Percentiles rank a stretch among this genome's conserved stretches.
Evolutionary conservation across 2,329 filamentous ascomycete species (phyloP).

Genomic region (Hypoxylon sp.): DNA sequence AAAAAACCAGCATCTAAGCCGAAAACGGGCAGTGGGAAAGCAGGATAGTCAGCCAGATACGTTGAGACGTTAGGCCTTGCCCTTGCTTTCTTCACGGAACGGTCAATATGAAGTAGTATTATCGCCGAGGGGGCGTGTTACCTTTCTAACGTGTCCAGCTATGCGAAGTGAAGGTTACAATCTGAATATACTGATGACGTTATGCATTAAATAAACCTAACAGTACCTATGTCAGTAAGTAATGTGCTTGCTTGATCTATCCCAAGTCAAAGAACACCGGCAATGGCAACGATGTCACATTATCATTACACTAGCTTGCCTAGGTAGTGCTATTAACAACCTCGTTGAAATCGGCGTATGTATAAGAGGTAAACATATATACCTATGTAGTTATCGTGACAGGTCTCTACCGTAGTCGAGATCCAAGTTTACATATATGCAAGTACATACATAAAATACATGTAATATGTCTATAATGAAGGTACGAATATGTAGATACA

Average conservation of each 20-base stretch:
- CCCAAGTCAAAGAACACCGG: background rate
- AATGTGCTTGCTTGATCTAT: background rate
- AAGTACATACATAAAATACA: too few relatives aligned
- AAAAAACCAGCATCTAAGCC: slow-evolving; percentile 54
- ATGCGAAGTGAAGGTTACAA: background rate
- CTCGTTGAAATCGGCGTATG: background rate
- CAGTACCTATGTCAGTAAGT: background rate
- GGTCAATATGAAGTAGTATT: slow-evolving; percentile 22
- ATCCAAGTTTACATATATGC: background rate
- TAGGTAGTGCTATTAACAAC: background rate
- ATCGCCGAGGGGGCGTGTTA: background rate
- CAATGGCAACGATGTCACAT: background rate
- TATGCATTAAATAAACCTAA: background rate
- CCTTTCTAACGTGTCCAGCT: background rate
- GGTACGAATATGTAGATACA: background rate
- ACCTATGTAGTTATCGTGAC: background rate
- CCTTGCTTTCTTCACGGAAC: slow-evolving; percentile 19
- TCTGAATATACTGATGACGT: background rate
- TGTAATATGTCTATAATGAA: too few relatives aligned
- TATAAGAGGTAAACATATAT: background rate
- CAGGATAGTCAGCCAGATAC: slow-evolving; percentile 43
- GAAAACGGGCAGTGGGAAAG: slow-evolving; percentile 50
- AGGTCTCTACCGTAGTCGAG: background rate
- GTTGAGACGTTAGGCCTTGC: slow-evolving; percentile 14
- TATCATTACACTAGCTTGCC: too few relatives aligned